Percentiles rank a stretch among this genome's conserved stretches.
phyloP scores from a whole-genome alignment of 2,329 filamentous ascomycete genomes.

The Cordyceps fumosorosea region DNA sequence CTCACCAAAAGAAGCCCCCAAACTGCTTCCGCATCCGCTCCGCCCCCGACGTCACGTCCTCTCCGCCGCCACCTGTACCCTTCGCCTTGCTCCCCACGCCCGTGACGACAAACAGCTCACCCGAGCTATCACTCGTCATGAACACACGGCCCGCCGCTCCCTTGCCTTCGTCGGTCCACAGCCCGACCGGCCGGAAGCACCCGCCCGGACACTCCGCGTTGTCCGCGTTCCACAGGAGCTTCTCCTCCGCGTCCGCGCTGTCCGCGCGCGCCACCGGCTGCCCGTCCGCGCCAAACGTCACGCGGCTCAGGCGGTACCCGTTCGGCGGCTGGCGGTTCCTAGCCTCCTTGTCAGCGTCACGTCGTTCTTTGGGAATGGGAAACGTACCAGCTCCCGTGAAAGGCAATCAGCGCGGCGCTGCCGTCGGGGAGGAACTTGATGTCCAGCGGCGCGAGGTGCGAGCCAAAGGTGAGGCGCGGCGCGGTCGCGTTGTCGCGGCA shows the following conservation, averaged over 20 bases:
- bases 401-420: conserved; percentile 51
- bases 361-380: too few relatives aligned
- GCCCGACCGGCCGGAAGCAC: conserved; percentile 48
- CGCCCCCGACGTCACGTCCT: conserved; percentile 3
- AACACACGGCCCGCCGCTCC: conserved; percentile 36
- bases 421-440: conserved; percentile 52
- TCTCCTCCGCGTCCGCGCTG: conserved; percentile 36
- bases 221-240: conserved; percentile 45
- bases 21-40: conserved; percentile 2
- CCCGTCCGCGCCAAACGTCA: conserved; percentile 29
- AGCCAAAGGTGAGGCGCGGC: conserved; percentile 21
- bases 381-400: conserved; percentile 53
- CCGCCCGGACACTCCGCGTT: conserved; percentile 34
- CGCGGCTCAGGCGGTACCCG: conserved; percentile 33
- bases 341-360: background rate
- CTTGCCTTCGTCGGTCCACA: conserved; percentile 28
- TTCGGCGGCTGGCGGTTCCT: conserved; percentile 27
- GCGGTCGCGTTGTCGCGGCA: conserved; percentile 18
- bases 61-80: background rate
- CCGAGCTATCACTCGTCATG: conserved; percentile 46
- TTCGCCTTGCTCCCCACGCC: conserved; percentile 5
- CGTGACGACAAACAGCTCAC: conserved; percentile 46
- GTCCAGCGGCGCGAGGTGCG: conserved; percentile 60
- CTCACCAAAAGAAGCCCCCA: background rate
- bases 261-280: conserved; percentile 24